These are phyloP conservation scores for Candida ortonii DNA, from an alignment of 805 yeast species.

Conservation along the genomic window DNA sequence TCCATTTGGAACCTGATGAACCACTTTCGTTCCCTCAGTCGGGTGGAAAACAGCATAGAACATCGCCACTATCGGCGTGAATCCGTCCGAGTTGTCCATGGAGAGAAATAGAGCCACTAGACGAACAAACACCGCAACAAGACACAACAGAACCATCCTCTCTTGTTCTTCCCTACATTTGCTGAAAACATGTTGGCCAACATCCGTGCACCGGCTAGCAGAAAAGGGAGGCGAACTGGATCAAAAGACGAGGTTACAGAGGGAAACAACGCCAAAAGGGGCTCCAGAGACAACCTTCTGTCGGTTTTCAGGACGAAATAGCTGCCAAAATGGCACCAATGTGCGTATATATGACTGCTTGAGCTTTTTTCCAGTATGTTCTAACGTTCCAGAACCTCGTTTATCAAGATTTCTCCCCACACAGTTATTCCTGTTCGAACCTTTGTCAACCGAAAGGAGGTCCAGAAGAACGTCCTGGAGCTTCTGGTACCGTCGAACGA, in stretches of 20 bases:
- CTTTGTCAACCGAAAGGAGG: constrained; percentile 25
- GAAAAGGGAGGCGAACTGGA: no score
- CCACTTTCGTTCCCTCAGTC: constrained; percentile 89
- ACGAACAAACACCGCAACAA: not conserved
- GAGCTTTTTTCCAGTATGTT: not conserved
- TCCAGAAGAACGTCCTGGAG: constrained; percentile 20
- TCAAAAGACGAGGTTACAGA: no score
- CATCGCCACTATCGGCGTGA: constrained; percentile 82
- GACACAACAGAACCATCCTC: not conserved
- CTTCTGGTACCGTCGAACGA: constrained; percentile 4
- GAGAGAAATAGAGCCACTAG: not conserved
- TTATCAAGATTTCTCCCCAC: constrained; percentile 15
- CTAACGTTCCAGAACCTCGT: constrained; percentile 19
- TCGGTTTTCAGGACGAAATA: no score
- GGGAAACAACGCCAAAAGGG: no score
- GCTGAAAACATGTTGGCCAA: no score
- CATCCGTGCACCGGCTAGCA: no score
- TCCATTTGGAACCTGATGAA: constrained; percentile 86
- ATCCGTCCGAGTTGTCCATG: constrained; percentile 48
- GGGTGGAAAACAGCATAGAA: constrained; percentile 94
- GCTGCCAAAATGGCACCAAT: constrained; percentile 24
- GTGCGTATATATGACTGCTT: constrained; percentile 16
- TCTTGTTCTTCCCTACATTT: not conserved
- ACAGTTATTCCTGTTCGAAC: constrained; percentile 26
- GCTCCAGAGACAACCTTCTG: no score